These are phyloP conservation scores for Candida railenensis DNA, from an alignment of 805 yeast species.

Conservation along the genomic window DNA sequence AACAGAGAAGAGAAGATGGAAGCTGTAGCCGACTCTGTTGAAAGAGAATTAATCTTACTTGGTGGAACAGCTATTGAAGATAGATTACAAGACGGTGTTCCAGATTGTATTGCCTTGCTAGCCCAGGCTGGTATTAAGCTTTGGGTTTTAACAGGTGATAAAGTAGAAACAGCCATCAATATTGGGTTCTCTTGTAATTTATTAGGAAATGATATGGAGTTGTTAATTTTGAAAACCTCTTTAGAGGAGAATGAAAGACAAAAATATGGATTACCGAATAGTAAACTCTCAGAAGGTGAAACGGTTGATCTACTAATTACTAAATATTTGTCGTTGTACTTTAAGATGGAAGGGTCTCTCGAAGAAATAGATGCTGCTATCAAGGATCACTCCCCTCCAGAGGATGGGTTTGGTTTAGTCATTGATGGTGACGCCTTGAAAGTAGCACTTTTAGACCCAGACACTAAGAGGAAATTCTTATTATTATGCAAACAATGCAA, in stretches of 20 bases:
- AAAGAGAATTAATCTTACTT: slow-evolving; percentile 58
- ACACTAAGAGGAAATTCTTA: slow-evolving; percentile 56
- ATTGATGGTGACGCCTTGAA: slow-evolving; percentile 78
- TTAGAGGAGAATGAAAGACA: slow-evolving; percentile 24
- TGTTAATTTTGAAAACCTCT: slow-evolving; percentile 52
- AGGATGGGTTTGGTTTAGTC: slow-evolving; percentile 64
- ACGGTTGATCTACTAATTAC: slow-evolving; percentile 48
- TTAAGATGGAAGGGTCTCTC: slow-evolving; percentile 56
- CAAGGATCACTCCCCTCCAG: slow-evolving; percentile 64
- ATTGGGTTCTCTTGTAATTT: slow-evolving; percentile 85
- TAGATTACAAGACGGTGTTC: slow-evolving; percentile 82
- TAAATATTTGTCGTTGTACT: slow-evolving; percentile 53
- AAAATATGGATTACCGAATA: slow-evolving; percentile 19
- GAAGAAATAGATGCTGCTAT: slow-evolving; percentile 55
- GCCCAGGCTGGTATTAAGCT: slow-evolving; percentile 78
- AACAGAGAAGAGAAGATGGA: slow-evolving; percentile 73
- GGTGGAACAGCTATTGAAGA: slow-evolving; percentile 92
- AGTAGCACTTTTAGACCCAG: slow-evolving; percentile 40
- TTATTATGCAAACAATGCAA: slow-evolving; percentile 76
- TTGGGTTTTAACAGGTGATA: slow-evolving; percentile 88
- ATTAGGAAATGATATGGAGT: slow-evolving; percentile 72
- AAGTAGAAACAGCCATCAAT: slow-evolving; percentile 86
- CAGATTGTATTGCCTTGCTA: slow-evolving; percentile 69
- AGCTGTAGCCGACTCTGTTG: slow-evolving; percentile 71
- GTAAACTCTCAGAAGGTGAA: slow-evolving; percentile 25